Evolutionary conservation across 768 basidiomycete genomes (phyloP), one percentile per base, ranked within the genome.

Genomic region (Boletus subparvulus): DNA sequence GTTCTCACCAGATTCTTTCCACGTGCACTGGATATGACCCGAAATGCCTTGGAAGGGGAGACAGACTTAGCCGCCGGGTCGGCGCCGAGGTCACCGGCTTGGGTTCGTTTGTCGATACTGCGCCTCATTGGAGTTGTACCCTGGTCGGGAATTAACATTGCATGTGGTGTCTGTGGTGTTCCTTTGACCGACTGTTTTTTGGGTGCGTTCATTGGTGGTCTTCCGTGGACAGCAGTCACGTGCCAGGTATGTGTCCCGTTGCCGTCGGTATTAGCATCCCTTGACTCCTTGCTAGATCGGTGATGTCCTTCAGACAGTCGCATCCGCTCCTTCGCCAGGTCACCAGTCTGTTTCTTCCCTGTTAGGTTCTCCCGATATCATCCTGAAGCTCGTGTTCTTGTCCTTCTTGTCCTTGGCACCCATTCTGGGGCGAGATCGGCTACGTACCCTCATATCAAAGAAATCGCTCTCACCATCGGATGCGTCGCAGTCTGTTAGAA

Each of bases 131-230:
- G 95, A 19, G 84, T 98, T 52, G 92, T 97, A 4, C 95, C 95
- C 6, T 98, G 95, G 95, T 92, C 91, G 55, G 94, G 92, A 56
- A 93, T 98, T 78, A 98, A 98, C 71, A 90, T 98, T 55, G 94
- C 94, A 44, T 96, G 90, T 72, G 94, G 94, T 50, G 92, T 96
- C 28, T 91, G 90, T 64, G 88, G 90, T 35, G 92, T 98, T 16
- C 75, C 84, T 9, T 66, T 91, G 47, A 68, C 75, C 54, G 89
- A 93, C 69, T 93, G 91, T 66, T 77, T 87, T 67, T 75, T 93
- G 48, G 92, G 90, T 37, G 80, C 86, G 7, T 92, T 94, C 75
- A 91, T 94, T 53, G 92, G 92, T 2, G 82, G 84, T 52, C 70
- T 94, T 44, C 92, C 92, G 0, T 94, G 92, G 92, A 94, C 92